Base-by-base conservation (phyloP, 179 eudicot species). In the Kewa caespitosa region DNA sequence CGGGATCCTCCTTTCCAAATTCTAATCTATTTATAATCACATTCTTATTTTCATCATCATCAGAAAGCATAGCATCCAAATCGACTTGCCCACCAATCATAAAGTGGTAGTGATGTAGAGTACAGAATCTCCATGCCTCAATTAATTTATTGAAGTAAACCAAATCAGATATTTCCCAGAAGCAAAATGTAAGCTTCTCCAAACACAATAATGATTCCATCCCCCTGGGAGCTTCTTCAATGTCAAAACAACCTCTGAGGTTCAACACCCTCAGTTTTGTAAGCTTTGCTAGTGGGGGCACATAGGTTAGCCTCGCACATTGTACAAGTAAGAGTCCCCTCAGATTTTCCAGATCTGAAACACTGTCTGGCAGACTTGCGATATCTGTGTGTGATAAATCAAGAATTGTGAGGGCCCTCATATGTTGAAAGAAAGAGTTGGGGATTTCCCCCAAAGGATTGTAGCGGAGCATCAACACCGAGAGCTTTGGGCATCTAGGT, bases 321-420 rank as follows among this genome's bases (percentile, higher is more conserved):
- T 27, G 0, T 7, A 20, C 12, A 65, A 65, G 69, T 1, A 34
- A 34, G 14, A 65, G 43, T 13, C 13, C 31, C 37, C 69, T 34
- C 27, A 65, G 43, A 65, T 36, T 65, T 65, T 37, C 15, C 69
- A 65, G 37, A 22, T 65, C 28, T 9, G 69, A 65, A 65, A 65
- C 28, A 39, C 60, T 63, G 0, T 80, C 43, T 50, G 79, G 82
- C 33, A 80, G 48, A 37, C 62, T 80, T 25, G 39, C 3, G 13
- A 80, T 66, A 5, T 30, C 0, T 10, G 83, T 75, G 1, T 11
- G 0, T 50, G 73, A 75, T 64, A 80, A 70, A 76, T 80, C 59
- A 41, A 80, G 61, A 67, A 80, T 23, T 25, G 42, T 43, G 43
- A 80, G 83, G 20, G 46, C 67, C 28, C 4, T 52, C 83, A 80